Base-by-base conservation (phyloP, 306 rosid species). In the Cicer judaicum region DNA sequence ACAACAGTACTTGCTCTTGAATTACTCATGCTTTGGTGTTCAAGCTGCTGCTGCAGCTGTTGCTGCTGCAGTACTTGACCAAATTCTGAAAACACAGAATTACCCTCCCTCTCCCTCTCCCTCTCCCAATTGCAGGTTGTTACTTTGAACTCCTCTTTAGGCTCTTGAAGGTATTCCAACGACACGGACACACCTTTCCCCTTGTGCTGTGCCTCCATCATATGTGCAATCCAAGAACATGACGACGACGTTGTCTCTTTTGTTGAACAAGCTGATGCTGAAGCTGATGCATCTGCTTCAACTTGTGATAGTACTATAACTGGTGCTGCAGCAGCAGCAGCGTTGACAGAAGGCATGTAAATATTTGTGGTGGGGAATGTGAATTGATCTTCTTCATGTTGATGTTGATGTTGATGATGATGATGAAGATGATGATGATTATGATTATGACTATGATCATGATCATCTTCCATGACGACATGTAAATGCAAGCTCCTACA, bases 151-250 rank as follows among this genome's bases (percentile, higher is more conserved):
- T 84, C 92, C 64, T 85, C 81, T 18, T 80, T 85, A 0, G 85
- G 74, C 43, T 83, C 87, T 81, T 74, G 74, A 21, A 75, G 76
- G 64, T 86, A 84, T 36, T 84, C 90, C 81, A 84, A 65, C 0
- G 89, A 76, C 62, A 79, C 87, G 0, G 88, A 83, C 2, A 81
- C 78, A 0, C 86, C 89, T 79, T 84, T 85, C 13, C 83, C 89
- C 48, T 87, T 81, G 55, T 81, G 82, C 4, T 84, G 87, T 3
- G 87, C 91, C 75, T 87, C 88, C 87, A 85, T 81, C 91, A 87
- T 87, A 24, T 87, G 83, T 4, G 87, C 79, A 55, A 89, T 80
- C 88, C 89, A 83, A 0, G 91, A 78, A 21, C 84, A 78, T 0
- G 88, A 74, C 12, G 84, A 74, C 6, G 83, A 83, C 12, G 75